These are phyloP conservation scores for Magnolia sinica DNA, from an alignment of 164 flowering plant genomes.

Conservation along the genomic window DNA sequence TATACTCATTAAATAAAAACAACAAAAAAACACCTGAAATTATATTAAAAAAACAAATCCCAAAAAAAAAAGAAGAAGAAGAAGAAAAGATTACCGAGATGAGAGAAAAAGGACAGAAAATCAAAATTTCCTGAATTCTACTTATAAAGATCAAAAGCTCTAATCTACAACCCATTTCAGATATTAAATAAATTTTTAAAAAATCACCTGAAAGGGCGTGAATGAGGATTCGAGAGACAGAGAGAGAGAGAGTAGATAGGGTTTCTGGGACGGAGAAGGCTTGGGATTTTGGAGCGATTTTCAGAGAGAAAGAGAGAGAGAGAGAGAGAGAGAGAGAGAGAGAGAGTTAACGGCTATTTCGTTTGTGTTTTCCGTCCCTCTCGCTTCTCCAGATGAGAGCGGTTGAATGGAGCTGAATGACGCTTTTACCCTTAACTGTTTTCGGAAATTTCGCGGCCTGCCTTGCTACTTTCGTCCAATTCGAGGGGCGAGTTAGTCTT, in stretches of 20 bases:
- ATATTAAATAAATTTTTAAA: too few relatives aligned
- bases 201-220: background rate
- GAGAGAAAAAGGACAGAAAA: background rate
- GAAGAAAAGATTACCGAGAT: background rate
- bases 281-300: too few relatives aligned
- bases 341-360: conserved; percentile 13
- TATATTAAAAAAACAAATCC: background rate
- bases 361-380: background rate
- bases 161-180: background rate
- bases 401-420: background rate
- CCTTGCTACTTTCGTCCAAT: too few relatives aligned
- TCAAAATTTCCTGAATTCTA: background rate
- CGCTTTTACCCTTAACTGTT: too few relatives aligned
- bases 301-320: conserved; percentile 5
- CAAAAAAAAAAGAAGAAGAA: too few relatives aligned
- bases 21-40: too few relatives aligned
- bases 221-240: background rate
- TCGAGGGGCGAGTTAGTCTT: too few relatives aligned
- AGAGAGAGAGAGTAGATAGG: background rate
- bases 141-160: background rate
- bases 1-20: too few relatives aligned
- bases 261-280: background rate
- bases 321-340: conserved; percentile 7
- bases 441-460: too few relatives aligned
- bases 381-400: background rate